Conservation (phyloP, 768 basidiomycete species). For the Naganishia friedmannii region DNA sequence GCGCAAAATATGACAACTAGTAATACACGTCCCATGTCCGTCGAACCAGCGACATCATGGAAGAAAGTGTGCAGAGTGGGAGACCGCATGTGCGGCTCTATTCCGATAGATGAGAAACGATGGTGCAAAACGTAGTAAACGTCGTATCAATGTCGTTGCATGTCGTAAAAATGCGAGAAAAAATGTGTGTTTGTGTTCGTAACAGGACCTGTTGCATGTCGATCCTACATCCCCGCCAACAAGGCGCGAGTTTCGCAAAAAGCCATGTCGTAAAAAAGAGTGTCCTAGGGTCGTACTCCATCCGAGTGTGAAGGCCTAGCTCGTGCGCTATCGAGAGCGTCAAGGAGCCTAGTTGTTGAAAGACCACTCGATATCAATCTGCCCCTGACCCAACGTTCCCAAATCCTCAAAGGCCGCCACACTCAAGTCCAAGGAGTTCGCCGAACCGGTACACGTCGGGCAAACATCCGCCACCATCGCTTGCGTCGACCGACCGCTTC, state of each 20-base stretch:
- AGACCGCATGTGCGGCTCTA: neutral
- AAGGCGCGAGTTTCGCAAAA: neutral
- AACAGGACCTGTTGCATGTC: neutral
- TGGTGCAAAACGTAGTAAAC: neutral
- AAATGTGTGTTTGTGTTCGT: neutral
- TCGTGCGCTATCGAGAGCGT: neutral
- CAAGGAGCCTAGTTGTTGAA: constrained; percentile 2
- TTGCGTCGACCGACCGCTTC: constrained; percentile 55
- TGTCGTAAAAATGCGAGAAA: too few species aligned
- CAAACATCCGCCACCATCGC: constrained; percentile 76
- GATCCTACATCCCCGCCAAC: neutral
- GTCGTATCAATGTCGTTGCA: neutral
- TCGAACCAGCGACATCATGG: too few species aligned
- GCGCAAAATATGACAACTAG: too few species aligned
- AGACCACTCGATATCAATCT: neutral
- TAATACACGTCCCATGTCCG: too few species aligned
- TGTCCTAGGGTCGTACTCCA: neutral
- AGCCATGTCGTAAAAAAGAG: neutral
- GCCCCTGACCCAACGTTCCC: neutral
- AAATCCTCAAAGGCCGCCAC: constrained; percentile 60
- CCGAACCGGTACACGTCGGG: constrained; percentile 66
- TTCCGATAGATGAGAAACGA: neutral
- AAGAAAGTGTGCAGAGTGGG: neutral
- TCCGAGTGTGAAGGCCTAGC: too few species aligned
- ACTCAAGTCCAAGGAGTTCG: constrained; percentile 62